Conservation (phyloP, 1,139 yeast species). For the Scheffersomyces parashehatae region DNA sequence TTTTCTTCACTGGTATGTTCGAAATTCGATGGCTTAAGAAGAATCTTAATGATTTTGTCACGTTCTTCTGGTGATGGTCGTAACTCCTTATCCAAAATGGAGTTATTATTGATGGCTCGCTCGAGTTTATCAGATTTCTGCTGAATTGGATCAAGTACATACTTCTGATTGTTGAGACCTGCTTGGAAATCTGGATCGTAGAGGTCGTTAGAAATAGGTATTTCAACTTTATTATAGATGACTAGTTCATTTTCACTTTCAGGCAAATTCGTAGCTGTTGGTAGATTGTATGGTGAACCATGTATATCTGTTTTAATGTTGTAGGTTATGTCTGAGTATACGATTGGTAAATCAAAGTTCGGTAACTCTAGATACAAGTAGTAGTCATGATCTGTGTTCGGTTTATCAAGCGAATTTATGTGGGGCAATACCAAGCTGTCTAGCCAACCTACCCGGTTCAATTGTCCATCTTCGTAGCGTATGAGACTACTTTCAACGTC, state of each 20-base stretch:
- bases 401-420: constrained; percentile 27
- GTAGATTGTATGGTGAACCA: background rate
- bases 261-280: constrained; percentile 14
- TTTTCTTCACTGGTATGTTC: constrained; percentile 81
- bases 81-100: constrained; percentile 76
- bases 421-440: constrained; percentile 66
- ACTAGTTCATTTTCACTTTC: constrained; percentile 20
- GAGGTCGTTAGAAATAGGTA: constrained; percentile 25
- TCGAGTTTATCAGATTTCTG: constrained; percentile 81
- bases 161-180: constrained; percentile 5
- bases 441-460: constrained; percentile 68
- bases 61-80: constrained; percentile 87
- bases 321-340: constrained; percentile 61
- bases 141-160: constrained; percentile 77
- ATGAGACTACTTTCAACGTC: constrained; percentile 58
- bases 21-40: constrained; percentile 80
- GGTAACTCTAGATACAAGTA: constrained; percentile 68
- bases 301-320: constrained; percentile 1
- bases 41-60: constrained; percentile 67
- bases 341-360: constrained; percentile 77
- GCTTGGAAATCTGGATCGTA: constrained; percentile 43
- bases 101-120: constrained; percentile 71
- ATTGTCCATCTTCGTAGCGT: constrained; percentile 68
- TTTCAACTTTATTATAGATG: constrained; percentile 38
- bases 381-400: constrained; percentile 29